Evolutionary conservation across 345 rosid genomes (phyloP).

Genomic region (Dipteronia dyeriana): DNA sequence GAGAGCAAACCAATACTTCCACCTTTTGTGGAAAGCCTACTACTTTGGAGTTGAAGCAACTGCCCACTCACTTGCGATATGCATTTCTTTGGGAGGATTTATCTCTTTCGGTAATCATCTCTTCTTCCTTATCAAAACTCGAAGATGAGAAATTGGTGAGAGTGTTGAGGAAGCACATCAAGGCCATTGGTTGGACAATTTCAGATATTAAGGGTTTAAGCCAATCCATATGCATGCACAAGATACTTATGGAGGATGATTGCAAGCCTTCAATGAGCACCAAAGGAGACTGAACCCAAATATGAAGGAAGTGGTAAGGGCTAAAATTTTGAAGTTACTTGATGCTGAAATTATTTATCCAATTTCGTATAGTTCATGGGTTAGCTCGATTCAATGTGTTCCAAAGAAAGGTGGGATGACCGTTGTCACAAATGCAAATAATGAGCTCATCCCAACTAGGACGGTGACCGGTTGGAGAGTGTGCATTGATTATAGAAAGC

Average conservation of each 20-base stretch:
- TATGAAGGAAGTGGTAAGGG: too few relatives aligned
- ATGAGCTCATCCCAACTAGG: too few relatives aligned
- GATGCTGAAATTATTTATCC: too few relatives aligned
- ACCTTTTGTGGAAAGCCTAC: neutral
- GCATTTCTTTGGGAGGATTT: neutral
- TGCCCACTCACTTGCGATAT: neutral
- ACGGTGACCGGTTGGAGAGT: too few relatives aligned
- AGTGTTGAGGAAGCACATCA: neutral
- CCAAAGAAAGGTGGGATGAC: neutral
- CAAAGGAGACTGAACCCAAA: too few relatives aligned
- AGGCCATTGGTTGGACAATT: neutral
- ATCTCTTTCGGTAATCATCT: neutral
- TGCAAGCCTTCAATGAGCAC: too few relatives aligned
- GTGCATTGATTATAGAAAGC: too few relatives aligned
- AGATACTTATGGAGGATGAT: too few relatives aligned
- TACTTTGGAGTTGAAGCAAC: neutral
- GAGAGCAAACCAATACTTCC: neutral
- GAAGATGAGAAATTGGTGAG: too few relatives aligned
- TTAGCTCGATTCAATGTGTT: neutral
- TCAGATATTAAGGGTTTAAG: too few relatives aligned
- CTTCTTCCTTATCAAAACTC: neutral
- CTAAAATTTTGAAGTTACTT: too few relatives aligned
- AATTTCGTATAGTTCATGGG: neutral
- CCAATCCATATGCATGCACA: too few relatives aligned
- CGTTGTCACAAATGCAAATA: neutral